phyloP scores from a whole-genome alignment of 2,329 filamentous ascomycete genomes.

The Fusarium burgessii region DNA sequence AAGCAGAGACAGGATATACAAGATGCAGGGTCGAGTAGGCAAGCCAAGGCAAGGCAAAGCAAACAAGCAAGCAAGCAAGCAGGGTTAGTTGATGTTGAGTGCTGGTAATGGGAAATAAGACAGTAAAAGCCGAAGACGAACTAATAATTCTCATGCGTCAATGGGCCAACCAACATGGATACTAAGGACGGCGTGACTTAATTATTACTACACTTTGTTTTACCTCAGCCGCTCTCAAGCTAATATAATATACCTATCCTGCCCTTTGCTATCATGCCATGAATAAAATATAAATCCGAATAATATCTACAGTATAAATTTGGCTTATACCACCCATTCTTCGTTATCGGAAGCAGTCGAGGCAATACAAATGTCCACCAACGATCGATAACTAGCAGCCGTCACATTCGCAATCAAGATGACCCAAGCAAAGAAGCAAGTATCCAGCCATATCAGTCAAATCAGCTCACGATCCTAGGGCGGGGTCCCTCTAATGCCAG shows the following conservation, averaged over 20 bases:
- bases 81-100: slow-evolving; percentile 16
- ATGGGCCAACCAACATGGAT: slow-evolving; percentile 10
- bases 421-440: slow-evolving; percentile 35
- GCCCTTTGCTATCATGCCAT: not conserved
- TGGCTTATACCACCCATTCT: not conserved
- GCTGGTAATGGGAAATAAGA: slow-evolving; percentile 10
- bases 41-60: not conserved
- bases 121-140: not conserved
- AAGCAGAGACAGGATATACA: slow-evolving; percentile 9
- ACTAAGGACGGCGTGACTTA: not conserved
- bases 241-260: not conserved
- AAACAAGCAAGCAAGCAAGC: slow-evolving; percentile 3
- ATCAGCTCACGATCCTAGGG: slow-evolving; percentile 37
- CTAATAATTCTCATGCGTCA: slow-evolving; percentile 11
- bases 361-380: slow-evolving; percentile 13
- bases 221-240: not conserved
- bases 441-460: slow-evolving; percentile 29
- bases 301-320: not conserved
- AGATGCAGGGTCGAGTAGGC: not conserved
- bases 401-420: slow-evolving; percentile 10
- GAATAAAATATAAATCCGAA: not conserved
- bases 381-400: slow-evolving; percentile 23
- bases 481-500: slow-evolving; percentile 29
- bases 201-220: slow-evolving; percentile 2
- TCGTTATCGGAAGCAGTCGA: slow-evolving; percentile 9